Evolutionary conservation across 495 filamentous ascomycete genomes (phyloP).

Genomic region (Neurospora sp.): DNA sequence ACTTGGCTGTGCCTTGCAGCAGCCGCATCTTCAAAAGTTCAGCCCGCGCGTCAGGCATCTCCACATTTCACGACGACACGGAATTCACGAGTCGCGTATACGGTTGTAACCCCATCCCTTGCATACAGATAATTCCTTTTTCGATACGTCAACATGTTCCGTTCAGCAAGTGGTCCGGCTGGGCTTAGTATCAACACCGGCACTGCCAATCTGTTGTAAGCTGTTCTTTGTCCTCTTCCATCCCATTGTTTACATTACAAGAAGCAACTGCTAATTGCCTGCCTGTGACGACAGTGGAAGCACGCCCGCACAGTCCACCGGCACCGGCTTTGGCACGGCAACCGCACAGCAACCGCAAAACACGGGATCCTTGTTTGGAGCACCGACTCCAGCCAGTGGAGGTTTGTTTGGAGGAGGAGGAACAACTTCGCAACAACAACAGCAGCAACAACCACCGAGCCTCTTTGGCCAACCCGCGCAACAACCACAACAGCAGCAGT

Average conservation of each 20-base stretch:
- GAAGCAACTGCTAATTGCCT: constrained; percentile 1
- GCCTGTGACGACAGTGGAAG: constrained; percentile 22
- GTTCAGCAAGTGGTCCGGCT: constrained; percentile 55
- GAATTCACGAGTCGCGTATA: neutral
- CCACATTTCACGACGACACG: neutral
- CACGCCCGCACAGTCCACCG: constrained; percentile 29
- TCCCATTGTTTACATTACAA: neutral
- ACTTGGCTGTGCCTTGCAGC: neutral
- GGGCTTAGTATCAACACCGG: constrained; percentile 73
- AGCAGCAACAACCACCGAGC: constrained; percentile 12
- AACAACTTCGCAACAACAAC: constrained; percentile 1
- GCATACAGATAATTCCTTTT: neutral
- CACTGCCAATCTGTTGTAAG: constrained; percentile 55
- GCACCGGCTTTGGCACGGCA: constrained; percentile 42
- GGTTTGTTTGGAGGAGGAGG: constrained; percentile 22
- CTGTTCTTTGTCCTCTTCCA: constrained; percentile 12
- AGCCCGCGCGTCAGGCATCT: neutral
- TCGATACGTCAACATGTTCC: constrained; percentile 2
- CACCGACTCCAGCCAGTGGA: constrained; percentile 20
- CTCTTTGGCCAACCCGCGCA: constrained; percentile 11
- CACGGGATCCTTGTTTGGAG: constrained; percentile 14
- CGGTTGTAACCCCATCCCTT: neutral
- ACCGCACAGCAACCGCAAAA: constrained; percentile 14
- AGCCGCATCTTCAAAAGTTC: neutral
- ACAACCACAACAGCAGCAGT: constrained; percentile 17